Evolutionary conservation across 106 monocot genomes (phyloP), one percentile per base, ranked within the genome.

Genomic region (Platanthera zijinensis): DNA sequence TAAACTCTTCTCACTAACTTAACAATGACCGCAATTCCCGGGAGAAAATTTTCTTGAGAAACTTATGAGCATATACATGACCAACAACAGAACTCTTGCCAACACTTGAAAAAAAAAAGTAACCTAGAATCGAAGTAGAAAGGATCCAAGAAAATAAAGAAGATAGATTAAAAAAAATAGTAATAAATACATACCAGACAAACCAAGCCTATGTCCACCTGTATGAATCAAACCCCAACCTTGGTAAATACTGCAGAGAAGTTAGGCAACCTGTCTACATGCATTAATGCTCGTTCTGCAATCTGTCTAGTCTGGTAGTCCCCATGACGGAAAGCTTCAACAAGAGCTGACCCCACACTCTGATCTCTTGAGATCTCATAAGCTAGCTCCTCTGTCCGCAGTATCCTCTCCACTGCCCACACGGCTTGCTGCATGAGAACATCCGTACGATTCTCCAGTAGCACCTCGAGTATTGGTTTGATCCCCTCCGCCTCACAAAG

Each of bases 331-430:
- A 89, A 97, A n/a, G 93, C 96, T 52, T 93, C 93, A 11, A 97
- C 96, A 8, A 97, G 77, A 25, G 96, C 96, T 2, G 87, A 78
- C n/a, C 82, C 85, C 51, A 97, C 87, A 80, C 82, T 89, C 50
- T 86, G 93, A 81, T 91, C 78, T 8, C 82, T 84, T 1, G 93
- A 83, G 14, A 94, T 83, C 21, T 86, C 83, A 72, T 62, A 80
- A 14, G 96, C 93, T 68, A 97, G 93, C 2, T 97, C 93, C 19
- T 94, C 93, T 0, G 69, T 83, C 77, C 96, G 89, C 75, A 97
- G 74, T 52, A 97, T 89, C 85, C 96, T 97, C 78, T 97, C 96
- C 4, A 89, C 91, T 0, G 93, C 96, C 96, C 96, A 97, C 59
- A 97, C 93, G 13, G 90, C 85, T 61, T 82, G 73, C 59, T 84